A percentile compares a stretch with the other conserved stretches of the same genome.
phyloP scores from a whole-genome alignment of 2,329 filamentous ascomycete species.

The Hysterium pulicare region DNA sequence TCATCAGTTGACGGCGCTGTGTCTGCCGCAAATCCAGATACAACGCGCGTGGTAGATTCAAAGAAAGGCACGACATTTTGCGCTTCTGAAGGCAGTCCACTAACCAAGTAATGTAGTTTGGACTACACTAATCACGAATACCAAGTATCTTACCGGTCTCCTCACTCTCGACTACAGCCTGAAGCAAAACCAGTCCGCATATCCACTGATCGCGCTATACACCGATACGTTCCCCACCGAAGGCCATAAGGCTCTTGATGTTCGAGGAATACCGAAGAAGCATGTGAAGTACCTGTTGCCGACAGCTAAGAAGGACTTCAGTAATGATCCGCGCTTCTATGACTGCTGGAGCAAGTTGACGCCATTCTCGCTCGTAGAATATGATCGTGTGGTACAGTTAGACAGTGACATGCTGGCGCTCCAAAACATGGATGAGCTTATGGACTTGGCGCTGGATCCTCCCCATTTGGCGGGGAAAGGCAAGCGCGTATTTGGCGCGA shows the following conservation, averaged over 20 bases:
- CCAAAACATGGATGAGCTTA: constrained; percentile 87
- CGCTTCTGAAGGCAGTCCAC: neutral
- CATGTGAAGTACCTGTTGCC: constrained; percentile 72
- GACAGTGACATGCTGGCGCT: constrained; percentile 85
- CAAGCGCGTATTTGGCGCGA: constrained; percentile 71
- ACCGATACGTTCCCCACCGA: constrained; percentile 70
- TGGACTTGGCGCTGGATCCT: constrained; percentile 72
- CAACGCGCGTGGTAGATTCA: constrained; percentile 25
- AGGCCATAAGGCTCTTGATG: constrained; percentile 66
- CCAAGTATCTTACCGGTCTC: constrained; percentile 75
- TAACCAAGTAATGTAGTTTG: constrained; percentile 58
- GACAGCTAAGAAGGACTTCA: constrained; percentile 62
- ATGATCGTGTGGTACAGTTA: constrained; percentile 75
- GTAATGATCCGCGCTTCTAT: constrained; percentile 77
- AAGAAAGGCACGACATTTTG: constrained; percentile 30
- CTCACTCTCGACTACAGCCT: constrained; percentile 78
- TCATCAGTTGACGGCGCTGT: too few species aligned
- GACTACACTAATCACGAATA: constrained; percentile 85
- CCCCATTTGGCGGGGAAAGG: constrained; percentile 52
- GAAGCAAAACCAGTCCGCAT: constrained; percentile 60
- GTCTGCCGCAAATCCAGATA: constrained; percentile 16
- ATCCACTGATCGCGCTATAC: constrained; percentile 79
- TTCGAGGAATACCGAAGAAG: constrained; percentile 66
- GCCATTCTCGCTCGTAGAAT: constrained; percentile 72
- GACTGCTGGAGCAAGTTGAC: constrained; percentile 88